Conservation (phyloP, 2,329 filamentous ascomycete species). For the Scytalidium sp. region DNA sequence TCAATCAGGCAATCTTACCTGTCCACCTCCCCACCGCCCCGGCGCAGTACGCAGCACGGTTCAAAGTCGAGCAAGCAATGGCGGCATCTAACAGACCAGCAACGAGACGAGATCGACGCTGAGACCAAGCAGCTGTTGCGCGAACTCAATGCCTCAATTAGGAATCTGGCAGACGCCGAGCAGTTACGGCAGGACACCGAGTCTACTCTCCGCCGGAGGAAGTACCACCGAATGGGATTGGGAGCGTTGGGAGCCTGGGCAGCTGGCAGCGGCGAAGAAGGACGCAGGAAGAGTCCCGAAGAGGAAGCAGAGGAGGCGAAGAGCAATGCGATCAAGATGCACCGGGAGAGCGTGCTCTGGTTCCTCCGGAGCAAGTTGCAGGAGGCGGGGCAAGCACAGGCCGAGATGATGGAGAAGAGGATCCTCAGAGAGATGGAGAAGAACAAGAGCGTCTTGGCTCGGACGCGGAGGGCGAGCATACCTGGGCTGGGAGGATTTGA, state of each 20-base stretch:
- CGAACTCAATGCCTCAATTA: constrained; percentile 79
- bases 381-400: constrained; percentile 73
- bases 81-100: constrained; percentile 63
- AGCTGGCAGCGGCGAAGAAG: constrained; percentile 47
- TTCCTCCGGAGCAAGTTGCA: constrained; percentile 75
- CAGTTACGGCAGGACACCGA: constrained; percentile 76
- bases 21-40: constrained; percentile 67
- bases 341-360: constrained; percentile 82
- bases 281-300: constrained; percentile 56
- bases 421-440: constrained; percentile 83
- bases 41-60: constrained; percentile 32
- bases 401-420: constrained; percentile 89
- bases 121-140: constrained; percentile 83
- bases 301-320: constrained; percentile 70
- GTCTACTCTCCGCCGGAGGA: constrained; percentile 66
- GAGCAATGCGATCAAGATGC: constrained; percentile 62
- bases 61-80: constrained; percentile 17
- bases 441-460: constrained; percentile 81
- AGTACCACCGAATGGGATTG: constrained; percentile 57
- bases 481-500: constrained; percentile 24
- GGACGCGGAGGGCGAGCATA: constrained; percentile 42
- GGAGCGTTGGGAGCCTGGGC: constrained; percentile 65
- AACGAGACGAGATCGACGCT: constrained; percentile 84
- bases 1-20: constrained; percentile 89
- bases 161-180: constrained; percentile 77